Percentiles rank a stretch among this genome's conserved stretches.
Conservation (phyloP, 306 rosid genomes). For the Calophaca sinica region DNA sequence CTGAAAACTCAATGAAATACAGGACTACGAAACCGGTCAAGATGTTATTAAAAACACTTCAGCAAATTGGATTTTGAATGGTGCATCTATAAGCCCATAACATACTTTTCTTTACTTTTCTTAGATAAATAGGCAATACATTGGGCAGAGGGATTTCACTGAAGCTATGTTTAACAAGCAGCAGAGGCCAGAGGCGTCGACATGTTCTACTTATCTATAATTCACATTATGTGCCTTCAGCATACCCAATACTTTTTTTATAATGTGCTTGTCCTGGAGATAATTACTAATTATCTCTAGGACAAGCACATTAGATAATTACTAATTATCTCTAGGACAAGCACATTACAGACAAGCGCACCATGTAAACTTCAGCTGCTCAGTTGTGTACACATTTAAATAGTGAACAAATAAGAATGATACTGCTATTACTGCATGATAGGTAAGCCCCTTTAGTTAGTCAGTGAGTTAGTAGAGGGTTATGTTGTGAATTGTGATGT, state of each 20-base stretch:
- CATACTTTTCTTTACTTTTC: conserved; percentile 1
- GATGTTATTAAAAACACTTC: conserved; percentile 1
- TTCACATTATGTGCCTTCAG: conserved; percentile 26
- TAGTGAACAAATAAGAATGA: no score
- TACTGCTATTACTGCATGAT: background rate
- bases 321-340: no score
- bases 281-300: no score
- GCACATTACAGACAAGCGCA: no score
- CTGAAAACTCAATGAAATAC: conserved; percentile 27
- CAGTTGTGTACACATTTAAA: no score
- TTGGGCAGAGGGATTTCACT: background rate
- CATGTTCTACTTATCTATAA: background rate
- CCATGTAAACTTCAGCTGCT: conserved; percentile 22
- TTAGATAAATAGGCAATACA: conserved; percentile 4
- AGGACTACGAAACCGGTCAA: no score
- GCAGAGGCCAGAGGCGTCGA: no score
- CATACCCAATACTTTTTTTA: conserved; percentile 7
- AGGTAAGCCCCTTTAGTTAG: background rate
- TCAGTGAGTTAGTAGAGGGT: background rate
- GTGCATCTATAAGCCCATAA: background rate
- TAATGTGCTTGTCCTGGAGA: conserved; percentile 1
- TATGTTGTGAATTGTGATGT: background rate
- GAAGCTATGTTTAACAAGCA: no score
- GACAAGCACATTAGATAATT: no score
- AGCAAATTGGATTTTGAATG: conserved; percentile 3